Percentiles rank a stretch among this genome's conserved stretches.
These are phyloP conservation scores for Trifolium dubium DNA, from an alignment of 306 rosid genomes.

Conservation along the genomic window DNA sequence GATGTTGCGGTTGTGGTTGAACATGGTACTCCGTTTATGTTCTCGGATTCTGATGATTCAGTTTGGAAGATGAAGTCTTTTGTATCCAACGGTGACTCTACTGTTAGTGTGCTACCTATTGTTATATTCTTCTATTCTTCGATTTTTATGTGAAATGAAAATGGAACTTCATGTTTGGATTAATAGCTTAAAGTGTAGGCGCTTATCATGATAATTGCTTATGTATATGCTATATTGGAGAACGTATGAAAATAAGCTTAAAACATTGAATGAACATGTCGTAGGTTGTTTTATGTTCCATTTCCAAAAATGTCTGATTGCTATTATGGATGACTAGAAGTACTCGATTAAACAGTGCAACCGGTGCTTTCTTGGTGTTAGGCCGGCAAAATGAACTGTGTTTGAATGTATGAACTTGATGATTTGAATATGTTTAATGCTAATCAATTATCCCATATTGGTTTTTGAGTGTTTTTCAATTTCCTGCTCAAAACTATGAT, in stretches of 20 bases:
- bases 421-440: slow-evolving; percentile 8
- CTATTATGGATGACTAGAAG: not conserved
- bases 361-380: not conserved
- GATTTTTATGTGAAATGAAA: not conserved
- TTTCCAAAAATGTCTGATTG: not conserved
- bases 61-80: slow-evolving; percentile 60
- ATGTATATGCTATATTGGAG: not conserved
- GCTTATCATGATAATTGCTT: too few relatives aligned
- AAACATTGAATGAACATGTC: not conserved
- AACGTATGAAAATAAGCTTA: not conserved
- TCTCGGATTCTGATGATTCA: slow-evolving; percentile 56
- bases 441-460: not conserved
- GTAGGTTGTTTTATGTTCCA: not conserved
- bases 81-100: slow-evolving; percentile 43
- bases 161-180: not conserved
- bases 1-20: slow-evolving; percentile 68
- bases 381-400: not conserved
- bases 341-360: not conserved
- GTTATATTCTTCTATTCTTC: too few relatives aligned
- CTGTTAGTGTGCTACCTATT: slow-evolving; percentile 57
- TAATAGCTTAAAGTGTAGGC: not conserved
- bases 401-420: not conserved
- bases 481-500: too few relatives aligned
- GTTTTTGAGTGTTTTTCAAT: too few relatives aligned
- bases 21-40: slow-evolving; percentile 65